Evolutionary conservation across 176 grass and related monocot species (phyloP), one percentile per base, ranked within the genome.

Genomic region (Puccinellia tenuiflora): DNA sequence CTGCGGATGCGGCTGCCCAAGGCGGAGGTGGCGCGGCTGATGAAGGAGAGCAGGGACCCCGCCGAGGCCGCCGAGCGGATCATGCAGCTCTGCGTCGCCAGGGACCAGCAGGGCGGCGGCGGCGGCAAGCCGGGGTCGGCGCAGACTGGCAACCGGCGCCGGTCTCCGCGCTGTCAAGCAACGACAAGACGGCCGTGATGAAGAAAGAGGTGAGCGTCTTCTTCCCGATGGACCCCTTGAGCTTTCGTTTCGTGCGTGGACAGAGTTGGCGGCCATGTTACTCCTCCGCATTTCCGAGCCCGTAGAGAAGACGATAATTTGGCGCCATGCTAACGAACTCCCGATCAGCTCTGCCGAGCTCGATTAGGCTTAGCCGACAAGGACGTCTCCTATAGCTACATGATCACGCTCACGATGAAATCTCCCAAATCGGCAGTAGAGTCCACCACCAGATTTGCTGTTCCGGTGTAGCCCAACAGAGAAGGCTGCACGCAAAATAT

Each of bases 11-110:
- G 89, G 9, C 81, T 99, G 70, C 97, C 97, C 29, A 96, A 92
- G 81, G 54, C 89, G 0, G 91, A 99, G 84, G 97, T 99, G 69
- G 84, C 89, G 47, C 90, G 89, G 86, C 83, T 99, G 5, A 87
- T 99, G 89, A 80, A 90, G 91, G 97, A 94, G 86, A 99, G 97
- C 91, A 55, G 55, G 69, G 88, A 93, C 69, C 56, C 97, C 2
- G 48, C 91, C 24, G 93, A 99, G 51, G 93, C 89, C 4, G 93
- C 97, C 2, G 85, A 96, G 86, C 87, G 70, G 91, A 96, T 99
- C 86, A 96, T 99, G 93, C 82, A 90, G 85, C 87, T 99, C 14
- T 99, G 97, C 77, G 65, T 91, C 2, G 89, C 87, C 3, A 92
- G 86, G 42, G 95, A 94, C 71, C 71, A 84, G n/a, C n/a, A n/a